Percentiles rank a stretch among this genome's conserved stretches.
phyloP scores from a whole-genome alignment of 768 basidiomycete species.

The Suillus discolor region DNA sequence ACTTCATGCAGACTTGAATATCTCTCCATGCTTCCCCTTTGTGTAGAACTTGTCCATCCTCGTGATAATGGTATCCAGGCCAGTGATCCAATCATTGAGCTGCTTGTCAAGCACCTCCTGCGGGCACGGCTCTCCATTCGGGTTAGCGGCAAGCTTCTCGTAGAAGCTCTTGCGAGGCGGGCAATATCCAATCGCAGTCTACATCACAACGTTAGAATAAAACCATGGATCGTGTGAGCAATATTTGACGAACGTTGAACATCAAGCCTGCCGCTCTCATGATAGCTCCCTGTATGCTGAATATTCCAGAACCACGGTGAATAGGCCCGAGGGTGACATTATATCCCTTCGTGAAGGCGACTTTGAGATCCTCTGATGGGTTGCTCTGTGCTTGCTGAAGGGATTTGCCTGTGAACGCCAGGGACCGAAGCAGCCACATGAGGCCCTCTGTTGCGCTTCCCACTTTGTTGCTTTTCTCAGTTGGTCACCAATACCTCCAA shows the following conservation, averaged over 20 bases:
- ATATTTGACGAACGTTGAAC: background rate
- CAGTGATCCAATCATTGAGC: conserved; percentile 61
- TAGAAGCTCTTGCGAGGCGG: conserved; percentile 65
- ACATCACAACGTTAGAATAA: conserved; percentile 27
- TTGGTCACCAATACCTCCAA: conserved; percentile 82
- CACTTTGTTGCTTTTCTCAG: conserved; percentile 88
- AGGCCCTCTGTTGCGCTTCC: conserved; percentile 87
- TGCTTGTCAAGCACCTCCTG: conserved; percentile 55
- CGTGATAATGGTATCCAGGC: conserved; percentile 52
- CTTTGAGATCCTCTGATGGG: conserved; percentile 53
- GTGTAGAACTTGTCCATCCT: conserved; percentile 56
- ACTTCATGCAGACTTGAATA: conserved; percentile 13
- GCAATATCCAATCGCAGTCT: conserved; percentile 66
- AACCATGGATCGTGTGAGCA: background rate
- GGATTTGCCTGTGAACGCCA: conserved; percentile 85
- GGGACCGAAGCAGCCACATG: conserved; percentile 91
- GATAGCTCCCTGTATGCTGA: conserved; percentile 1
- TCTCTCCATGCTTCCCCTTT: conserved; percentile 55
- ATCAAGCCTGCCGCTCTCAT: conserved; percentile 9
- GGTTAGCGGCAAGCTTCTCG: conserved; percentile 57
- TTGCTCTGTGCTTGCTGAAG: conserved; percentile 74
- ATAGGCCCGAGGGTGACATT: conserved; percentile 35
- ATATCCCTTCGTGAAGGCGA: conserved; percentile 82
- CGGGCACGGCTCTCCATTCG: conserved; percentile 52
- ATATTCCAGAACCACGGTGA: background rate